Percentiles rank a stretch among this genome's conserved stretches.
Conservation (phyloP, 75 land plant species). For the Sequoiadendron giganteum region DNA sequence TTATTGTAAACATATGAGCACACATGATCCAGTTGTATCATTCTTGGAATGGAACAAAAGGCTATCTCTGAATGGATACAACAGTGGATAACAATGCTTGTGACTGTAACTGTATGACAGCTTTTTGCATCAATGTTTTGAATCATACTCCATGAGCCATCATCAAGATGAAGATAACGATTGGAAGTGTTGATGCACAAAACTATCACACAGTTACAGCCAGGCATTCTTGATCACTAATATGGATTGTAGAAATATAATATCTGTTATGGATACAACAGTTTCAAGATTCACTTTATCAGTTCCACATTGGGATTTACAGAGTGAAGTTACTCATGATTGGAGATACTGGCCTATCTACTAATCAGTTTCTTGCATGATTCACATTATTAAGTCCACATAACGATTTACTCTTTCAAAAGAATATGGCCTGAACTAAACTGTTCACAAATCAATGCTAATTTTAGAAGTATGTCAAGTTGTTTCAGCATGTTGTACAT, state of each 20-base stretch:
- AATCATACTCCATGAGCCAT: too few relatives aligned
- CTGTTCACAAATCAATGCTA: background rate
- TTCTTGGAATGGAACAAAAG: background rate
- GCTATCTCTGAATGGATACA: background rate
- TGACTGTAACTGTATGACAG: too few relatives aligned
- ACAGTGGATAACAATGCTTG: background rate
- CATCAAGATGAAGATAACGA: too few relatives aligned
- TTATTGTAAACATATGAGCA: background rate
- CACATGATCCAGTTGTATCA: background rate
- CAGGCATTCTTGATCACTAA: background rate
- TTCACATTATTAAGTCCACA: background rate
- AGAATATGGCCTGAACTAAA: background rate
- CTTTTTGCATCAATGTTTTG: too few relatives aligned
- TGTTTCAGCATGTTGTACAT: background rate
- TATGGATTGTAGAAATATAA: background rate
- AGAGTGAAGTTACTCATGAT: background rate
- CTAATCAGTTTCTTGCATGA: background rate
- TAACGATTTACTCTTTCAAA: background rate
- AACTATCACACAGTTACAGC: background rate
- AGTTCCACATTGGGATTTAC: background rate
- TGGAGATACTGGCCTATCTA: background rate
- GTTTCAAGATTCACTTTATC: background rate
- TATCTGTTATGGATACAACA: background rate
- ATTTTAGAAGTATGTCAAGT: background rate
- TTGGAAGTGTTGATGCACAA: too few relatives aligned